Conservation (phyloP, 306 rosid genomes). For the Dalbergia oliveri region DNA sequence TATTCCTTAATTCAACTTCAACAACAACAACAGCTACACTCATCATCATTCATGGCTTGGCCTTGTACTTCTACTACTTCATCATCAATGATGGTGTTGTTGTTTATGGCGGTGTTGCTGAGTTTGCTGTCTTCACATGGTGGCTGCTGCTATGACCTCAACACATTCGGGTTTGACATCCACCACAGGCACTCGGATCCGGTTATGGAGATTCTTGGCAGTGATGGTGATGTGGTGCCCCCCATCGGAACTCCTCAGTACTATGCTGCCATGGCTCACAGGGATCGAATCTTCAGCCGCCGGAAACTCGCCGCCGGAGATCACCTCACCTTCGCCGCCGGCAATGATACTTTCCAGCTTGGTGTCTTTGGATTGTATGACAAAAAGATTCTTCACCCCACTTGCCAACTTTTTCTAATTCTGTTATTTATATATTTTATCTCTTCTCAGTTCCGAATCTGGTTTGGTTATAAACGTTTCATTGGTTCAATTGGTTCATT, state of each 20-base stretch:
- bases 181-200: constrained; percentile 79
- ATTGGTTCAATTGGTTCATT: too few relatives aligned
- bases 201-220: constrained; percentile 59
- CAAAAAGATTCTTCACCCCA: background rate
- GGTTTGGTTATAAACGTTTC: too few relatives aligned
- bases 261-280: constrained; percentile 68
- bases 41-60: background rate
- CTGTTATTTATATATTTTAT: background rate
- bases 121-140: background rate
- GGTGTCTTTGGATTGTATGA: constrained; percentile 65
- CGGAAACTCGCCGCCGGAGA: constrained; percentile 61
- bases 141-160: constrained; percentile 21
- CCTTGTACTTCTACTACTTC: background rate
- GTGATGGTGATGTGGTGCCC: constrained; percentile 49
- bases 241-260: constrained; percentile 67
- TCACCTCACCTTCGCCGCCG: constrained; percentile 61
- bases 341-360: constrained; percentile 62
- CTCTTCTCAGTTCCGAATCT: background rate
- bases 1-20: too few relatives aligned
- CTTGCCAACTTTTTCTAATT: background rate
- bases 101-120: background rate
- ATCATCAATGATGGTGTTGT: too few relatives aligned
- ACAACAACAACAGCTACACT: background rate
- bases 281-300: constrained; percentile 66
- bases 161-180: constrained; percentile 63